Evolutionary conservation across 225 moss, liverwort and hornwort species (phyloP), one percentile per base, ranked within the genome.

Genomic region (Anthoceros angustus): DNA sequence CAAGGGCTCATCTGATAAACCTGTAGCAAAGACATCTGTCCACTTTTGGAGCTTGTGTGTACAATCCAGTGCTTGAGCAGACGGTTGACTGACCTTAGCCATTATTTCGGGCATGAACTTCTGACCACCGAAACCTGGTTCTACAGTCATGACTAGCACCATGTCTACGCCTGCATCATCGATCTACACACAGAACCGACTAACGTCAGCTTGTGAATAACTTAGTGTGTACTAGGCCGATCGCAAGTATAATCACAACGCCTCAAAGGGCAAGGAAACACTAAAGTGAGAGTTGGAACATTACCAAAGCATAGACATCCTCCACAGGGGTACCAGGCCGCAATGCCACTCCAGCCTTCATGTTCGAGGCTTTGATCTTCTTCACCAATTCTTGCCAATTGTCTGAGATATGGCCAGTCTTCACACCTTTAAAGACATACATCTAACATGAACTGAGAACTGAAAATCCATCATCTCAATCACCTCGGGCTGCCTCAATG

Each of bases 71-170:
- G 14, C 12, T 41, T 4, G 0, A 49, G 39, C 21, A 42, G 43
- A 64, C 24, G 23, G 38, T 20, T 23, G 8, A 10, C 42, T 63
- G 67, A 95, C 94, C 88, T 95, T 95, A 2, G 83, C 75, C 94
- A 95, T 95, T 68, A 87, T 95, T 66, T 83, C 81, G 4, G 82
- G 85, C 90, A 95, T 90, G 70, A 95, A 95, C 66, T 88, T 85
- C 70, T 95, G 94, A 63, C 94, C 94, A 15, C 94, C 94, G 71
- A 90, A 95, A 8, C 94, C 94, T 75, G 90, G 94, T 72, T 95
- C 88, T 61, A 95, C 94, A 14, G 94, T 95, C 94, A 95, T 95
- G 71, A 95, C 85, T 41, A 95, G 77, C 65, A 95, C 90, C 94
- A 95, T 90, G 67, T 95, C 94, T 67, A 90, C 86, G 5, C 75